Conservation (phyloP, 176 grass and related monocot species). For the Melocanna baccifera region DNA sequence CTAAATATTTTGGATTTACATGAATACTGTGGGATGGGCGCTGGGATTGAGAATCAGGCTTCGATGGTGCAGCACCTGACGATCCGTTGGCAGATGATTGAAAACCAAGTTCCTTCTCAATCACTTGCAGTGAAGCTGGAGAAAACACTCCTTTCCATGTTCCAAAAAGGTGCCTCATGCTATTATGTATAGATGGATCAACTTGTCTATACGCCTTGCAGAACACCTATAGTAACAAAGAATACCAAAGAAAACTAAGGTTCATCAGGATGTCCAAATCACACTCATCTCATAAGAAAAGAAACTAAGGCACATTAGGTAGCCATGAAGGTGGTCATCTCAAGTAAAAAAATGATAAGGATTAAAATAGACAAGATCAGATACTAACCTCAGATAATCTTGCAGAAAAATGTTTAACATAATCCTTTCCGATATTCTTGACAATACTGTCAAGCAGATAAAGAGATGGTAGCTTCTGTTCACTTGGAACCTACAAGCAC, state of each 20-base stretch:
- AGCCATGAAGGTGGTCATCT: background rate
- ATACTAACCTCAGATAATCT: conserved; percentile 74
- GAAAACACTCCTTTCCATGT: conserved; percentile 99
- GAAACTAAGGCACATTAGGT: background rate
- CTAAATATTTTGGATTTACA: conserved; percentile 97
- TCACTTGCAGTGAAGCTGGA: conserved; percentile 59
- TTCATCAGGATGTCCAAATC: conserved; percentile 17
- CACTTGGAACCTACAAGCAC: conserved; percentile 73
- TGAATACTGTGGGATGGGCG: conserved; percentile 82
- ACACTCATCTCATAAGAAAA: conserved; percentile 2
- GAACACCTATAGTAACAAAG: conserved; percentile 62
- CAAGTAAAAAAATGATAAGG: background rate
- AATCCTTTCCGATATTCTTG: conserved; percentile 98
- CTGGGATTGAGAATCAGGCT: conserved; percentile 58
- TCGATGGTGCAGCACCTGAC: conserved; percentile 47
- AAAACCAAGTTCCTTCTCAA: conserved; percentile 92
- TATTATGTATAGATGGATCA: conserved; percentile 78
- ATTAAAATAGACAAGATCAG: background rate
- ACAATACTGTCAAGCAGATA: conserved; percentile 99
- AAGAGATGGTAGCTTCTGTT: conserved; percentile 91
- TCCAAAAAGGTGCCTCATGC: conserved; percentile 98
- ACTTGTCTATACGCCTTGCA: conserved; percentile 96
- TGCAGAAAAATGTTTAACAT: conserved; percentile 85
- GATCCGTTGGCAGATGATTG: conserved; percentile 63
- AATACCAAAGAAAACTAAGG: conserved; percentile 9